A percentile compares a stretch with the other conserved stretches of the same genome.
Conservation (phyloP, 2,329 filamentous ascomycete species). For the Penicillium sp. region DNA sequence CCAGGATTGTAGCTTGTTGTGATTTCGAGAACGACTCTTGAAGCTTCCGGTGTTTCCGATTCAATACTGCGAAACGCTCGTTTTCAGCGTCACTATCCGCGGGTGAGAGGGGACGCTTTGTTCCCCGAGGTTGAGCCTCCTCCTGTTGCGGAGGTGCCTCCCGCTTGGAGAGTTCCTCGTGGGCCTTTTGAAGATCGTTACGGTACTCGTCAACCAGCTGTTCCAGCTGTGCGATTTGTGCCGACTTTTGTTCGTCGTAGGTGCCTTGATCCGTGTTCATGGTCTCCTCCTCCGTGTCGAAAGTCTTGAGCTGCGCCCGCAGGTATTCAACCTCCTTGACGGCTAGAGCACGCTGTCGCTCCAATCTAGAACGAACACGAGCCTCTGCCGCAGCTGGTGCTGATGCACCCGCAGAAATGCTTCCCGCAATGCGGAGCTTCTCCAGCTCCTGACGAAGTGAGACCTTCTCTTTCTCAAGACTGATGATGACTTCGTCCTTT, state of each 20-base stretch:
- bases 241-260: constrained; percentile 74
- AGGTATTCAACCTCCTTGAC: constrained; percentile 94
- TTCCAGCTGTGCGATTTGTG: constrained; percentile 81
- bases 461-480: constrained; percentile 72
- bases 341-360: constrained; percentile 83
- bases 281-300: constrained; percentile 85
- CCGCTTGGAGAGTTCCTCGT: constrained; percentile 72
- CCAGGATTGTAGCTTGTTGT: constrained; percentile 71
- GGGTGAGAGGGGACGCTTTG: constrained; percentile 69
- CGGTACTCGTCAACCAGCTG: constrained; percentile 87
- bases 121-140: constrained; percentile 54
- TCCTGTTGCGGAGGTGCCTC: constrained; percentile 57
- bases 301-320: constrained; percentile 85
- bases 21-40: constrained; percentile 76
- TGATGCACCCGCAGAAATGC: constrained; percentile 40
- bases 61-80: constrained; percentile 79
- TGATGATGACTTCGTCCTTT: constrained; percentile 75
- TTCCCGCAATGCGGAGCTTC: constrained; percentile 63
- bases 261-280: constrained; percentile 73
- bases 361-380: constrained; percentile 74
- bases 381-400: constrained; percentile 62
- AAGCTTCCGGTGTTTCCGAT: constrained; percentile 84
- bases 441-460: constrained; percentile 73
- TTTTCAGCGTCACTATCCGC: constrained; percentile 61
- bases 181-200: constrained; percentile 74